A percentile compares a stretch with the other conserved stretches of the same genome.
Evolutionary conservation across 495 filamentous ascomycete genomes (phyloP).

Genomic region (Recurvomyces mirabilis): DNA sequence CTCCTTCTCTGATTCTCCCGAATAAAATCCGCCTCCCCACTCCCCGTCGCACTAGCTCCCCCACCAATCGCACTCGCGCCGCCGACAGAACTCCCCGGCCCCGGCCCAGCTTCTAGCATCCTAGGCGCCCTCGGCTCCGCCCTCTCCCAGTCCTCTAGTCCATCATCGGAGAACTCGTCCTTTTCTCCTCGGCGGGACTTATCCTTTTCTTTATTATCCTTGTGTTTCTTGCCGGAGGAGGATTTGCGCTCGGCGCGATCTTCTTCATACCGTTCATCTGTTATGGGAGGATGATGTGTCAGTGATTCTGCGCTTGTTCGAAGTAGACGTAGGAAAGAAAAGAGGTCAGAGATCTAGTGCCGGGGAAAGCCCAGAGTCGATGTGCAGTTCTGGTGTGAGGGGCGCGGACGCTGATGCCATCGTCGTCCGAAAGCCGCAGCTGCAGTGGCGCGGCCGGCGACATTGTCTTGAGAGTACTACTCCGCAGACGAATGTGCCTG

Average conservation of each 20-base stretch:
- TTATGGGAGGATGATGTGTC: not conserved
- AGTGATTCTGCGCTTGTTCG: slow-evolving; percentile 1
- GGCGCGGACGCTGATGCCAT: too few relatives aligned
- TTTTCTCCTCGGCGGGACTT: slow-evolving; percentile 4
- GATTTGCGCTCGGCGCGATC: slow-evolving; percentile 24
- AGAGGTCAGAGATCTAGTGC: too few relatives aligned
- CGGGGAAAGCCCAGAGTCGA: too few relatives aligned
- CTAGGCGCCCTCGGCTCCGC: slow-evolving; percentile 1
- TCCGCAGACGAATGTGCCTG: too few relatives aligned
- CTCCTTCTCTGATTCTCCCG: slow-evolving; percentile 4
- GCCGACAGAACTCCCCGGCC: slow-evolving; percentile 1
- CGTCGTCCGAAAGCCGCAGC: too few relatives aligned
- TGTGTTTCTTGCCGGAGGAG: too few relatives aligned
- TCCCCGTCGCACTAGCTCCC: not conserved
- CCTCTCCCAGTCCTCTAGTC: slow-evolving; percentile 14
- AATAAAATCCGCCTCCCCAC: slow-evolving; percentile 10
- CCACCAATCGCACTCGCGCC: not conserved
- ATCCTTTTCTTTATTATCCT: too few relatives aligned
- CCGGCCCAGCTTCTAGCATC: slow-evolving; percentile 21
- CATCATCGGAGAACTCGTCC: slow-evolving; percentile 14
- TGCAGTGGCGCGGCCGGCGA: too few relatives aligned
- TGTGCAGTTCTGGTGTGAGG: too few relatives aligned
- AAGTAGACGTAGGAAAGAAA: too few relatives aligned
- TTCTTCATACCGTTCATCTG: slow-evolving; percentile 26
- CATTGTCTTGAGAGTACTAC: too few relatives aligned